Percentiles rank a stretch among this genome's conserved stretches.
Conservation (phyloP, 495 filamentous ascomycete genomes). For the Oleoguttula mirabilis region DNA sequence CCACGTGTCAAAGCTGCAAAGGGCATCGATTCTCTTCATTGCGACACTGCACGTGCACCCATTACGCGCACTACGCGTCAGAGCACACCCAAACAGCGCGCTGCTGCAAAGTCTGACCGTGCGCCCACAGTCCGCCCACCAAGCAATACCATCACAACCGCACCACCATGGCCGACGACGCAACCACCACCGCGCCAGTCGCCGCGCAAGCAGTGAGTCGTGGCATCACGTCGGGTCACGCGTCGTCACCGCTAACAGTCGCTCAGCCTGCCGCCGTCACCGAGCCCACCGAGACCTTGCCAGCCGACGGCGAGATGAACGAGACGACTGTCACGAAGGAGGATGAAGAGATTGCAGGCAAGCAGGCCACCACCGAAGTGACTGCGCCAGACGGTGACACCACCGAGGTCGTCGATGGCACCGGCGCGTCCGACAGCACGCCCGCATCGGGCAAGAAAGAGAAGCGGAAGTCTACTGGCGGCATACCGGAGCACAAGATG, state of each 20-base stretch:
- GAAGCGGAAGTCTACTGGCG: constrained; percentile 58
- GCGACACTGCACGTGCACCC: too few species aligned
- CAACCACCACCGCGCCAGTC: constrained; percentile 7
- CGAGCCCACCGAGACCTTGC: constrained; percentile 6
- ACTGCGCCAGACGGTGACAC: constrained; percentile 16
- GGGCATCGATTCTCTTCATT: background rate
- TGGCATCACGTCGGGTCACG: background rate
- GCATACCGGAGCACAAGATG: constrained; percentile 52
- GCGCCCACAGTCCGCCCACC: too few species aligned
- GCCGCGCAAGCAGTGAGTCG: constrained; percentile 18
- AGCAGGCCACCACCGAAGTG: constrained; percentile 20
- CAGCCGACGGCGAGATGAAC: constrained; percentile 5
- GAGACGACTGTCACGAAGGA: constrained; percentile 10
- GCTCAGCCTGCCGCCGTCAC: constrained; percentile 13
- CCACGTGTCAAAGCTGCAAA: constrained; percentile 5
- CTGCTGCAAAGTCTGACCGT: too few species aligned
- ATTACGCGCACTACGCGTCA: too few species aligned
- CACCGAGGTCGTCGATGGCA: constrained; percentile 12
- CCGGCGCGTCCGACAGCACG: constrained; percentile 22
- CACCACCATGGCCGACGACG: constrained; percentile 17
- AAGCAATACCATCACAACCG: too few species aligned
- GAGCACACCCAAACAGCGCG: too few species aligned
- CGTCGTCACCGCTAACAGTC: constrained; percentile 6
- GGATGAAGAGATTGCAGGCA: constrained; percentile 17
- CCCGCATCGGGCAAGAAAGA: constrained; percentile 29